Evolutionary conservation across 1,284 basidiomycete genomes (phyloP).

Genomic region (Malassezia caprae): DNA sequence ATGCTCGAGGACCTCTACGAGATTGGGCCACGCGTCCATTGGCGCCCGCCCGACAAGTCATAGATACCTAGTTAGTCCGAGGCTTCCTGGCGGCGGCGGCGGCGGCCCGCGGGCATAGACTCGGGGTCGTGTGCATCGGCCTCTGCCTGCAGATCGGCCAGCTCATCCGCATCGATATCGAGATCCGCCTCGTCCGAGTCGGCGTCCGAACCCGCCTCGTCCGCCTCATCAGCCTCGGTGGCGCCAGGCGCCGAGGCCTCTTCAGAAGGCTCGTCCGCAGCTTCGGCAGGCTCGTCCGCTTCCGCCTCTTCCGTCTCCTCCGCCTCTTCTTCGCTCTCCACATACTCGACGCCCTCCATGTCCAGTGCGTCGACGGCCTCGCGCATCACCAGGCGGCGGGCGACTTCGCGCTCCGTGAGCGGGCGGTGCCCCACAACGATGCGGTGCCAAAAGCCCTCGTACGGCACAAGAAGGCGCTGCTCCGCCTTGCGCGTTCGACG

Average conservation of each 20-base stretch:
- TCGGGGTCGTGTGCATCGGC: constrained; percentile 23
- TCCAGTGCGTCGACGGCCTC: constrained; percentile 30
- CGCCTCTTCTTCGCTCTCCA: constrained; percentile 19
- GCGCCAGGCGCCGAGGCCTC: no score
- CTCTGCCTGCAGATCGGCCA: constrained; percentile 31
- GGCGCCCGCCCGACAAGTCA: constrained; percentile 18
- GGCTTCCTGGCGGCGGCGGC: constrained; percentile 1
- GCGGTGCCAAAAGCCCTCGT: constrained; percentile 37
- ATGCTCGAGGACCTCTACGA: constrained; percentile 65
- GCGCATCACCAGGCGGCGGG: constrained; percentile 22
- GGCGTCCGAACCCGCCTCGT: constrained; percentile 13
- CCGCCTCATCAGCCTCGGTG: constrained; percentile 6
- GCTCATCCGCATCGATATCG: constrained; percentile 32
- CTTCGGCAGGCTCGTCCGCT: background rate
- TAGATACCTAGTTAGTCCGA: constrained; percentile 3
- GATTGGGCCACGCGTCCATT: constrained; percentile 50
- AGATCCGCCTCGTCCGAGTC: constrained; percentile 19
- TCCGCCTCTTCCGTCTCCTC: background rate
- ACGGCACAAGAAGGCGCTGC: constrained; percentile 15
- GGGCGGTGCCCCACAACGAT: constrained; percentile 29
- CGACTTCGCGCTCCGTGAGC: constrained; percentile 23
- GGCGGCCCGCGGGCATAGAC: constrained; percentile 5
- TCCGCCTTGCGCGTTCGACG: constrained; percentile 26
- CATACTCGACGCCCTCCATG: constrained; percentile 25
- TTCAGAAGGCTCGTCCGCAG: constrained; percentile 1